Base-by-base conservation (phyloP, 2,329 filamentous ascomycete genomes). In the Plenodomus biglobosus region DNA sequence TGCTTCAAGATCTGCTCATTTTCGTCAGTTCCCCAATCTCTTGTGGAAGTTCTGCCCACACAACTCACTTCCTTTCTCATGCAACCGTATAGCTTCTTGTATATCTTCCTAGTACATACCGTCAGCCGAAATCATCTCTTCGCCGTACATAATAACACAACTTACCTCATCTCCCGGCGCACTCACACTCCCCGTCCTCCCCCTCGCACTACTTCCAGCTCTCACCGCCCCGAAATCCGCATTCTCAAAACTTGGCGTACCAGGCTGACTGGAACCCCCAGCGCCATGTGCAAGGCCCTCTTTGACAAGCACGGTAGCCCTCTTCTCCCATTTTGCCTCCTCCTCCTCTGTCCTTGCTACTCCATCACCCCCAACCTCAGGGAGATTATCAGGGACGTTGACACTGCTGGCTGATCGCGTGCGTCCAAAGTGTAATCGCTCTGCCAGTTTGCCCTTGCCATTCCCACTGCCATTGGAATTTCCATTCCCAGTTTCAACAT, bases 1-100 rank as follows among this genome's bases (percentile, higher is more conserved):
- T 64, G 79, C 75, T 63, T 85, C 83, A 47, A 96, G 80, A 52
- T 94, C 81, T 58, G 16, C 35, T 36, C 44, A 27, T 40, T 38
- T 37, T 39, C n/a, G 47, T 64, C 48, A 64, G 61, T n/a, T n/a
- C 42, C 8, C 35, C 35, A 11, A 13, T 49, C 44, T 40, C 42
- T 47, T 13, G 27, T 38, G 34, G 42, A 19, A 27, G 20, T 27
- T 10, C 38, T 35, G 18, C 15, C 24, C 19, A 38, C 42, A 36
- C 49, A 47, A 68, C 69, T 60, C 55, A 80, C 79, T 76, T 48
- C 92, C 92, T 39, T 78, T 80, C 73, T 99, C 94, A 70, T 99
- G 94, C 56, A 97, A 78, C 52, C 87, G 82, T 68, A 99, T 99
- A n/a, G 94, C 94, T 74, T 95, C 86, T 73, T 96, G 92, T 49